Conservation (phyloP, 768 basidiomycete genomes). For the Crassisporium funariophilum region DNA sequence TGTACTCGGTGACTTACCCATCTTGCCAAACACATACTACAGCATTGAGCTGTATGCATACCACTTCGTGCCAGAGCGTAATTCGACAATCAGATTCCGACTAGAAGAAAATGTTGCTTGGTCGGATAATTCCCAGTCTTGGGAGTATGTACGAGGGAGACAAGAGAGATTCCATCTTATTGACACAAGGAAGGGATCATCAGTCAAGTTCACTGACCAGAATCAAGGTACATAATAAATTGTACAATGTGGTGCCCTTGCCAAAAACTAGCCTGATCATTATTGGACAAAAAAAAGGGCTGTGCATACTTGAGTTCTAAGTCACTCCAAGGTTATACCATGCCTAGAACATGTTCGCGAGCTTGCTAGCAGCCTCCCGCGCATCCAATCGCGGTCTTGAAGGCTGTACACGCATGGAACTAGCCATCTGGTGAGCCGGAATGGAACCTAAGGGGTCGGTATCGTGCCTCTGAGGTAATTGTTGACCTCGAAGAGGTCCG, state of each 20-base stretch:
- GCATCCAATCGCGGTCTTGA: constrained; percentile 79
- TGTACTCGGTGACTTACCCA: constrained; percentile 46
- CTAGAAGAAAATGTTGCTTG: constrained; percentile 49
- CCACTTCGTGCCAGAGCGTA: constrained; percentile 50
- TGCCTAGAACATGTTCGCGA: constrained; percentile 82
- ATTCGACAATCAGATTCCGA: constrained; percentile 46
- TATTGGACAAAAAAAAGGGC: background rate
- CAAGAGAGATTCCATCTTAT: constrained; percentile 52
- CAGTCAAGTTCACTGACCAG: constrained; percentile 22
- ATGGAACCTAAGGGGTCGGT: constrained; percentile 70
- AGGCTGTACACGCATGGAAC: constrained; percentile 73
- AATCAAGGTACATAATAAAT: constrained; percentile 1
- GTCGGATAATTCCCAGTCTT: constrained; percentile 36
- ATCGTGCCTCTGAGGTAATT: constrained; percentile 27
- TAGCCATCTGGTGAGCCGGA: constrained; percentile 65
- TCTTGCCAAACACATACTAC: constrained; percentile 53
- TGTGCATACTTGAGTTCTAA: constrained; percentile 1
- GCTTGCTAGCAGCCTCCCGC: constrained; percentile 83
- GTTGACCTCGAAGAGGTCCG: constrained; percentile 20
- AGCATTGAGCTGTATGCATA: constrained; percentile 55
- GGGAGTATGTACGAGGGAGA: constrained; percentile 52
- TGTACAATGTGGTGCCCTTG: no score
- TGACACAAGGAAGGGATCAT: constrained; percentile 22
- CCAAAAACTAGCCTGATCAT: background rate
- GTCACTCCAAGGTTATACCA: no score